Evolutionary conservation across 129 eudicot genomes (phyloP), one percentile per base, ranked within the genome.

Genomic region (Arctium lappa): DNA sequence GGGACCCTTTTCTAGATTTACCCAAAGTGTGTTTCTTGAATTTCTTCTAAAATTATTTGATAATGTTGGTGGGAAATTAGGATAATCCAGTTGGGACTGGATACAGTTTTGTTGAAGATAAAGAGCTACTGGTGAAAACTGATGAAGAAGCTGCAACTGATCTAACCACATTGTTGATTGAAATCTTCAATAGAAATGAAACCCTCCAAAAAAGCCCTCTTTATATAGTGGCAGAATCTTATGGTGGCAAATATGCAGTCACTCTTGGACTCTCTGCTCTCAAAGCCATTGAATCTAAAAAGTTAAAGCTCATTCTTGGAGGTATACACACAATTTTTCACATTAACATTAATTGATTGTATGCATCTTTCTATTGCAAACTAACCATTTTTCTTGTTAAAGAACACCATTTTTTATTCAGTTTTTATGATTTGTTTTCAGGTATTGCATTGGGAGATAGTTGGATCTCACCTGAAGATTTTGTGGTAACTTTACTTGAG

Each of bases 31-130:
- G 15, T 6, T 9, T 42, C 10, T 75, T 31, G 79, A 33, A 75
- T 75, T 44, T 48, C 7, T 53, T 12, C 8, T 75, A 22, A 34
- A 30, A 44, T 44, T 39, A 65, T 62, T 71, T 22, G 8, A 44
- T 42, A 8, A 11, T 11, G 15, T 22, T 22, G n/a, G n/a, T 66
- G 42, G 53, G 37, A 73, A 77, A 85, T 37, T 72, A 94, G 98
- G 98, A 94, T 89, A 90, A 92, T 89, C 97, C 98, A 72, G 98
- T 94, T 71, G 98, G 98, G 77, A 94, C 96, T 6, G 97, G 97
- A 72, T 94, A 80, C 80, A 94, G 98, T 85, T 94, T 72, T 87
- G 98, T 92, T 36, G 97, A 94, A 83, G 96, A 94, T 22, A 48
- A 71, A 38, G 56, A 76, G 9, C 48, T 88, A 72, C 34, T 89